Evolutionary conservation across 139 green algal species (phyloP), one percentile per base, ranked within the genome.

Genomic region (Auxenochlorella pyrenoidosa): DNA sequence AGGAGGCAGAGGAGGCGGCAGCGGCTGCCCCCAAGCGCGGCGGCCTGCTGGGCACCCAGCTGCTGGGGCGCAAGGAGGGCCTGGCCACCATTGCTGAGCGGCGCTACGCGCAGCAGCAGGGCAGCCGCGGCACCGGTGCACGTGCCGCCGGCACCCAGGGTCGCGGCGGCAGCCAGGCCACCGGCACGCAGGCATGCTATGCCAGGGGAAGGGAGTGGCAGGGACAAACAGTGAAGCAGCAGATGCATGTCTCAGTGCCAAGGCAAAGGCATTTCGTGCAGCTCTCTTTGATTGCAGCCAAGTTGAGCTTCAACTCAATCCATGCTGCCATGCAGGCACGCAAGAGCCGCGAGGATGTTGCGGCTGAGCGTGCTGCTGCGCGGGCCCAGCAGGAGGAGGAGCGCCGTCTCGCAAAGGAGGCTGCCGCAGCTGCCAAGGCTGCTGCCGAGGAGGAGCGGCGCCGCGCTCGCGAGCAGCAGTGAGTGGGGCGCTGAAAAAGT

Each of bases 71-170:
- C 59, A 83, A 77, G 84, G 84, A 88, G 76, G 75, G 84, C 0
- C 73, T 88, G 59, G 84, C 84, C 58, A 88, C 84, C 36, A 81
- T 82, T 40, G 84, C 75, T 22, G 84, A 88, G 84, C 60, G 59
- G 30, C 43, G 54, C 24, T 88, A 88, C 36, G 65, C 65, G 28
- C 66, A 78, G 82, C 80, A 76, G 80, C 58, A 76, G 60, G 75
- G 44, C 44, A 63, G 43, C 75, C 43, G 75, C 75, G 41, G 13
- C 34, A 72, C 51, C 54, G 78, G 78, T 51, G 21, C 41, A 19
- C n/a, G 51, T 6, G 22, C 58, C 30, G 51, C 36, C 34, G 79
- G 82, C 70, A 65, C 82, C n/a, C 51, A 40, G 47, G 63, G 63
- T 15, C 80, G 79, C 36, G 59, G 40, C 43, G 75, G 75, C 30